Base-by-base conservation (phyloP, 2,329 filamentous ascomycete genomes). In the Penicillium psychrosexuale region DNA sequence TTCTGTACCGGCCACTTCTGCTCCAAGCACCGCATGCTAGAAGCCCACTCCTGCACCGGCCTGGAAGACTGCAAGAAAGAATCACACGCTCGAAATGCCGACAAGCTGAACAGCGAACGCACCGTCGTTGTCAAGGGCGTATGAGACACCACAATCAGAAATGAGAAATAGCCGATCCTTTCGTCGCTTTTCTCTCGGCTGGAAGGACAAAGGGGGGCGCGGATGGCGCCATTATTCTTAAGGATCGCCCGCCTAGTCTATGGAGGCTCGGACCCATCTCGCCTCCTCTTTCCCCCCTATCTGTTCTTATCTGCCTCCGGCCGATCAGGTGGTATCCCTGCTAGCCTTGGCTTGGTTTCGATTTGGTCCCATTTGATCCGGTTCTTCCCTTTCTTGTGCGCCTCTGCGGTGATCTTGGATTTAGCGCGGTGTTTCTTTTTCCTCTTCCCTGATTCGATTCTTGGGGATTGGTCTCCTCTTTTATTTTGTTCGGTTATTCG, bases 1-100 rank as follows among this genome's bases (percentile, higher is more conserved):
- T 97, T 97, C 81, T 99, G 94, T 80, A 82, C 88, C 53, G 91
- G 92, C 43, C 90, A 95, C 73, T 97, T 90, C 80, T 99, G 94
- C 77, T 90, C 90, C 66, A 96, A 91, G 79, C 94, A 99, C 77
- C 84, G 94, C 53, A 83, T 97, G 77, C 77, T 97, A 61, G 94
- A 99, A 76, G 90, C 93, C 66, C 94, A 99, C 78, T 90, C 90
- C 78, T 99, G 94, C 79, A 85, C 84, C 61, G 91, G 91, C 38
- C 80, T 99, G 54, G 94, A 97, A 80, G 90, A 96, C 77, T 97
- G 93, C 83, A 96, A 97, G 83, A 94, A 96, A 80, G 91, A 96
- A 75, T 93, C 90, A 45, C 91, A 96, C 76, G 91, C 95, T 74
- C 86, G 91, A 63, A 99, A 99, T 74, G 90, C 91, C 56, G 89